Base-by-base conservation (phyloP, 2,329 filamentous ascomycete genomes). In the Cladophialophora carrionii region DNA sequence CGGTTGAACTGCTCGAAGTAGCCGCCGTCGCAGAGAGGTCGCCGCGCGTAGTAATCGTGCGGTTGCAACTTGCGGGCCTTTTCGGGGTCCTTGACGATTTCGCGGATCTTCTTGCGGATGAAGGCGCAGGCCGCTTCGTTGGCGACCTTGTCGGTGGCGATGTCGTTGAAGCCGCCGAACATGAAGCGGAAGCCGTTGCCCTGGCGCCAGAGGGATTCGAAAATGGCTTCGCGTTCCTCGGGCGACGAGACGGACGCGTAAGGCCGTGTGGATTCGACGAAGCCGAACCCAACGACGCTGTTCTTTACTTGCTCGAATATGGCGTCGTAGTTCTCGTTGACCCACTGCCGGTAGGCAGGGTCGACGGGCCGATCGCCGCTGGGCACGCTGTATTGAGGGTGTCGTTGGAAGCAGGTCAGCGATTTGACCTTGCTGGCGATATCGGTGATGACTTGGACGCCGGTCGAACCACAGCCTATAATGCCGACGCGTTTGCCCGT, bases 381-480 rank as follows among this genome's bases (percentile, higher is more conserved):
- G 24, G 64, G 58, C 10, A 64, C 64, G 49, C 62, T 63, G 49
- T 64, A 68, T 29, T 65, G 59, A 2, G 79, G 76, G 17, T 73
- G 72, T 14, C 78, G 72, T 61, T 78, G 74, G 68, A 79, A 78
- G 37, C 68, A 72, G 17, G 68, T 68, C 48, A 78, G 59, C 0
- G 64, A 68, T 32, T 71, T 64, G 14, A 77, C 76, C 63, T 72
- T 77, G 32, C 65, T 43, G 22, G 70, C 60, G 12, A 60, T 71
- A 69, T 52, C 71, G 63, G 61, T 72, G 9, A 72, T 73, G 24
- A 72, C 82, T 69, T 89, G 87, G 1, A 89, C 82, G 0, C 87
- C 87, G 0, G 85, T 85, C 0, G 86, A 84, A 1, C 87, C 87
- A 0, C 86, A 88, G 8, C 87, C 87, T 31, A 89, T 84, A 59